These are phyloP conservation scores for Phytophthora ramorum DNA, from an alignment of 352 stramenopile genomes.

Conservation along the genomic window DNA sequence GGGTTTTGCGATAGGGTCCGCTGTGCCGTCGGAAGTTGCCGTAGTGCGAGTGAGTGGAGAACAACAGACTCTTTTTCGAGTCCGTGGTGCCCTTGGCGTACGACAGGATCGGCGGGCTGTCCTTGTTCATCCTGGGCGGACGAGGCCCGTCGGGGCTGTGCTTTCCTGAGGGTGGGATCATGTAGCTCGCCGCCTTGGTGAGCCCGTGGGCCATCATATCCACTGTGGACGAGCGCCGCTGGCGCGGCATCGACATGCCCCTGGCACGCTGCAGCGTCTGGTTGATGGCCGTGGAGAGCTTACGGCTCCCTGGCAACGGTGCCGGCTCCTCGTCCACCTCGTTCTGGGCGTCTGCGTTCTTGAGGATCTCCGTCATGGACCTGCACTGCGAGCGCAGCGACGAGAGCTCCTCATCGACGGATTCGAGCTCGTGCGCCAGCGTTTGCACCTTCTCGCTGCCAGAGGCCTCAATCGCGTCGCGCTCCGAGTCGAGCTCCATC, in stretches of 20 bases:
- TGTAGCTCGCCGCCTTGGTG: conserved; percentile 45
- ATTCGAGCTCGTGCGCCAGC: conserved; percentile 57
- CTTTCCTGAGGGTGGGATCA: conserved; percentile 24
- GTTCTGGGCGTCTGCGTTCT: conserved; percentile 31
- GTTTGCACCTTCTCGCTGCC: conserved; percentile 51
- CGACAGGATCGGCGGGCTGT: conserved; percentile 47
- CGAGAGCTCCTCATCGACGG: conserved; percentile 46
- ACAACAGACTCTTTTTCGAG: conserved; percentile 43
- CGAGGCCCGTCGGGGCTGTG: conserved; percentile 18
- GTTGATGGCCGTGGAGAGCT: conserved; percentile 38
- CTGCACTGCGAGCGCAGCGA: conserved; percentile 50
- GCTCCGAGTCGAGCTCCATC: conserved; percentile 52
- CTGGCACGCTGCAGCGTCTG: conserved; percentile 37
- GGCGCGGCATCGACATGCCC: conserved; percentile 44
- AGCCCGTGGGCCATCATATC: conserved; percentile 39
- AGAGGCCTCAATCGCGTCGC: conserved; percentile 47
- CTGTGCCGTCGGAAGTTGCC: conserved; percentile 63
- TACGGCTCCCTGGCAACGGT: conserved; percentile 19
- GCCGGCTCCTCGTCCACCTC: conserved; percentile 38
- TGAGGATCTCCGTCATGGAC: conserved; percentile 49
- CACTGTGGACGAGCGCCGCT: conserved; percentile 35
- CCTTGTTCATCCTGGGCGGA: conserved; percentile 38
- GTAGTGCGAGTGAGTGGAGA: conserved; percentile 52
- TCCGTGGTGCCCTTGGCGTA: conserved; percentile 46
- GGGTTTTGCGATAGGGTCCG: conserved; percentile 54